phyloP scores from a whole-genome alignment of 176 grass and related monocot genomes.

The Carex kokanica region DNA sequence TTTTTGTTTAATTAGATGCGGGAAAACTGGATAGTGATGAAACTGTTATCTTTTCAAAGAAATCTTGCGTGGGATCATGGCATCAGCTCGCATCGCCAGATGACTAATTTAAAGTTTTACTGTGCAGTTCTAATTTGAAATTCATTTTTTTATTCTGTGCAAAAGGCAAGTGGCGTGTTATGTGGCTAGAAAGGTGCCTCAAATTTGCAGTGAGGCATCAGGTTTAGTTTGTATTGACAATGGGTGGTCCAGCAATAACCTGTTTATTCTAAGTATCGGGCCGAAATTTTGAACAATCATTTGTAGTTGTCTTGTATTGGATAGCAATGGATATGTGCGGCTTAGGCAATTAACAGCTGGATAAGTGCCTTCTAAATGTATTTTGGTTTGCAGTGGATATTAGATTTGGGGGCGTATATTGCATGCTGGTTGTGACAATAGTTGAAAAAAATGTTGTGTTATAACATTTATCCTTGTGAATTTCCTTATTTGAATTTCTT shows the following conservation, averaged over 20 bases:
- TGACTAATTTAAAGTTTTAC: slow-evolving; percentile 77
- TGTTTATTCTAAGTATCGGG: slow-evolving; percentile 40
- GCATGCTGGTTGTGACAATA: slow-evolving; percentile 26
- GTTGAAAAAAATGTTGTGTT: slow-evolving; percentile 13
- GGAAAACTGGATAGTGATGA: slow-evolving; percentile 31
- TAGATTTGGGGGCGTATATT: slow-evolving; percentile 6
- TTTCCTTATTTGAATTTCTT: neutral
- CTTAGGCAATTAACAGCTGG: slow-evolving; percentile 25
- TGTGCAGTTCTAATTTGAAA: slow-evolving; percentile 85
- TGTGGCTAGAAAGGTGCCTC: slow-evolving; percentile 37
- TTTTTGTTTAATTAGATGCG: neutral
- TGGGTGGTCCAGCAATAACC: slow-evolving; percentile 42
- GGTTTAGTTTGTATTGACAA: slow-evolving; percentile 45
- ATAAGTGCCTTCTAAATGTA: slow-evolving; percentile 11
- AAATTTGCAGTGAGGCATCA: slow-evolving; percentile 26
- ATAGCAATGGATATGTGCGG: slow-evolving; percentile 13
- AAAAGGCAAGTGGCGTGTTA: slow-evolving; percentile 50
- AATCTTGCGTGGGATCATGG: slow-evolving; percentile 36
- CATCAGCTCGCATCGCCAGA: slow-evolving; percentile 50
- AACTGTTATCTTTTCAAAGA: slow-evolving; percentile 50
- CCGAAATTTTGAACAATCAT: slow-evolving; percentile 33
- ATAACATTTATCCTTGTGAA: slow-evolving; percentile 13
- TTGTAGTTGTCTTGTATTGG: slow-evolving; percentile 22
- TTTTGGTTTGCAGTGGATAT: slow-evolving; percentile 22
- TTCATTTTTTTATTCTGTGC: slow-evolving; percentile 63